Base-by-base conservation (phyloP, 192 early-diverging fungal genomes). In the Entophlyctis luteolus region DNA sequence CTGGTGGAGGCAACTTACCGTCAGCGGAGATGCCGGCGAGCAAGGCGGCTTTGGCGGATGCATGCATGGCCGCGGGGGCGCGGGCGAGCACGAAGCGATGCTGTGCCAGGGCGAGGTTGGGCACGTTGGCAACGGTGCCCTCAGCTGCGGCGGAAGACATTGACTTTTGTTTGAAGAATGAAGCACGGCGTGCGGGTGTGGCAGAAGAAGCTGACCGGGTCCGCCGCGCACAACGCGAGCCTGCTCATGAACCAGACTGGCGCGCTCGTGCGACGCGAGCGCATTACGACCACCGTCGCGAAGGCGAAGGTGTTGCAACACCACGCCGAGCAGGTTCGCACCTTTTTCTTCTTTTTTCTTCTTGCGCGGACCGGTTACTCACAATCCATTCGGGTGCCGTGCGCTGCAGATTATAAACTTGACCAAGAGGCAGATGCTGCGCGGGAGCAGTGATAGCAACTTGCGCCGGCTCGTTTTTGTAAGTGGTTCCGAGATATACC, bases 241-340 rank as follows among this genome's bases (percentile, higher is more conserved):
- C 57, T 31, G 52, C 77, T 94, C 29, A 79, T 91, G 55, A 96
- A 93, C 75, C 79, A 95, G 77, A 85, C 88, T 29, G 87, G 91
- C 50, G 84, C 89, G 32, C 82, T 97, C 25, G 87, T 99, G 65
- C 78, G 88, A 68, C 78, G 94, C 75, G 94, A 93, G 66, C 86
- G 91, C 55, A 91, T 99, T 42, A 86, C 90, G 68, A 99, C 96
- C 6, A 99, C 96, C 0, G 71, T 94, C 10, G 85, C 96, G 2
- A 93, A 94, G 72, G 96, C 96, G 28, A 93, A 91, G 74, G 89
- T 90, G 62, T 72, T 95, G n/a, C 82, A 92, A 73, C 83, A 87
- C 31, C 72, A 90, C 33, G 93, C 87, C 16, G 94, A 99, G 72
- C 82, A 85, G 84, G 86, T 90, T 59, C 16, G 36, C 37, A n/a